Evolutionary conservation across 2,329 filamentous ascomycete genomes (phyloP).

Genomic region (Claviceps monticola): DNA sequence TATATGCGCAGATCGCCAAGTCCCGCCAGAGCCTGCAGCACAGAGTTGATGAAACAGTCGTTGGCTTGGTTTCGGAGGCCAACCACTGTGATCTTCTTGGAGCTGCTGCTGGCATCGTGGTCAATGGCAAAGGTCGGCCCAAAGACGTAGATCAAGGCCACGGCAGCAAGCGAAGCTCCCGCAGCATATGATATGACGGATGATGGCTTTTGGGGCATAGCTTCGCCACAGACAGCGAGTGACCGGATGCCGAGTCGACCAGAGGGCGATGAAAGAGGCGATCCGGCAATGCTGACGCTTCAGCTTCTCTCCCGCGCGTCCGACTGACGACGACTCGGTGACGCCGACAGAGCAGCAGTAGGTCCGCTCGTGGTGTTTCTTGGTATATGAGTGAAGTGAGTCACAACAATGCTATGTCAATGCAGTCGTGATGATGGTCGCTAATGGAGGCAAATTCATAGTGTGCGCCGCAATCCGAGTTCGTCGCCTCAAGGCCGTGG

Average conservation of each 20-base stretch:
- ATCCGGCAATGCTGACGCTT: neutral
- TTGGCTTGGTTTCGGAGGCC: slow-evolving; percentile 85
- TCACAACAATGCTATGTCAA: neutral
- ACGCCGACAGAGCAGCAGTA: neutral
- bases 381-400: neutral
- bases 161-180: slow-evolving; percentile 84
- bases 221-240: neutral
- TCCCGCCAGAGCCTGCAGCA: slow-evolving; percentile 84
- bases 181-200: slow-evolving; percentile 73
- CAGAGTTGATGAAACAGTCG: slow-evolving; percentile 93
- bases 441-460: neutral
- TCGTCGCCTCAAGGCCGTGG: neutral
- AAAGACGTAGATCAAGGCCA: slow-evolving; percentile 93
- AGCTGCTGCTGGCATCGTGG: slow-evolving; percentile 48
- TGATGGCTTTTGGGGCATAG: slow-evolving; percentile 24
- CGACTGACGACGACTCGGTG: neutral
- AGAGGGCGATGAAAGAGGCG: no score
- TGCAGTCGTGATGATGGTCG: neutral
- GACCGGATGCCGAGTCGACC: slow-evolving; percentile 5
- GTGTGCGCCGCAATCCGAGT: neutral
- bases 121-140: slow-evolving; percentile 95
- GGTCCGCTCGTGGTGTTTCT: neutral
- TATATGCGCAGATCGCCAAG: slow-evolving; percentile 81
- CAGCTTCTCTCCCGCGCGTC: neutral
- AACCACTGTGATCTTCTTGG: slow-evolving; percentile 73